Percentiles rank a stretch among this genome's conserved stretches.
phyloP scores from a whole-genome alignment of 352 stramenopile species.

The Pythium rhizo-oryzae region DNA sequence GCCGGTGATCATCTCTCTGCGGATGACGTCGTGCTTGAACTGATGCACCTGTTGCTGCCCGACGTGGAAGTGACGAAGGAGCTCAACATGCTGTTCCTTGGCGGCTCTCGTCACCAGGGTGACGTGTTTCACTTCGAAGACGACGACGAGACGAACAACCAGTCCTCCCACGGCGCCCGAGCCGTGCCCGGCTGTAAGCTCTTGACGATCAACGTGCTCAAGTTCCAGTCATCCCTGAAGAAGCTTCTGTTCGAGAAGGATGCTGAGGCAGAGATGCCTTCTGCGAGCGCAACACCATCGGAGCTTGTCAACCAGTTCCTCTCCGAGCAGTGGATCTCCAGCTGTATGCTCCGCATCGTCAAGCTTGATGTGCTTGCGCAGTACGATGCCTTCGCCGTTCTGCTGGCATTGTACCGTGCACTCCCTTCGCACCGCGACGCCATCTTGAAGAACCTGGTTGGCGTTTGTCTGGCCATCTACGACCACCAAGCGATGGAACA shows the following conservation, averaged over 20 bases:
- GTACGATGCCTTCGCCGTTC: slow-evolving; percentile 63
- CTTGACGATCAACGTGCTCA: slow-evolving; percentile 59
- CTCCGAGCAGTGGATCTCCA: slow-evolving; percentile 50
- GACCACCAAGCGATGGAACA: slow-evolving; percentile 54
- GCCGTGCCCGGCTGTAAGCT: slow-evolving; percentile 27
- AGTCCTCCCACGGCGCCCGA: slow-evolving; percentile 5
- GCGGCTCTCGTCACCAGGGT: slow-evolving; percentile 40
- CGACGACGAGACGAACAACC: slow-evolving; percentile 41
- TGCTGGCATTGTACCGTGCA: slow-evolving; percentile 54
- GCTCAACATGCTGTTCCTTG: slow-evolving; percentile 71
- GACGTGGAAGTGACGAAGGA: slow-evolving; percentile 80
- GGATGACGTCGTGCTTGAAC: slow-evolving; percentile 76
- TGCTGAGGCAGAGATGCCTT: slow-evolving; percentile 31
- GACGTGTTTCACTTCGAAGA: slow-evolving; percentile 81
- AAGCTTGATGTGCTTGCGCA: slow-evolving; percentile 62
- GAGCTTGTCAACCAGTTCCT: slow-evolving; percentile 50
- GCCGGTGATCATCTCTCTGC: slow-evolving; percentile 40
- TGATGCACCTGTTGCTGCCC: slow-evolving; percentile 70
- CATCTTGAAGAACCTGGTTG: slow-evolving; percentile 41
- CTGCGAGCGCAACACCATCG: slow-evolving; percentile 26
- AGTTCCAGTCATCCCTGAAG: slow-evolving; percentile 59
- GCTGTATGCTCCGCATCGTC: slow-evolving; percentile 47
- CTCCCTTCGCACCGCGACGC: slow-evolving; percentile 36
- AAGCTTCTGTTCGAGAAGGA: slow-evolving; percentile 48
- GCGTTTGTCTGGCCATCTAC: slow-evolving; percentile 64